phyloP scores from a whole-genome alignment of 768 basidiomycete species.

The Pleurotus giganteus region DNA sequence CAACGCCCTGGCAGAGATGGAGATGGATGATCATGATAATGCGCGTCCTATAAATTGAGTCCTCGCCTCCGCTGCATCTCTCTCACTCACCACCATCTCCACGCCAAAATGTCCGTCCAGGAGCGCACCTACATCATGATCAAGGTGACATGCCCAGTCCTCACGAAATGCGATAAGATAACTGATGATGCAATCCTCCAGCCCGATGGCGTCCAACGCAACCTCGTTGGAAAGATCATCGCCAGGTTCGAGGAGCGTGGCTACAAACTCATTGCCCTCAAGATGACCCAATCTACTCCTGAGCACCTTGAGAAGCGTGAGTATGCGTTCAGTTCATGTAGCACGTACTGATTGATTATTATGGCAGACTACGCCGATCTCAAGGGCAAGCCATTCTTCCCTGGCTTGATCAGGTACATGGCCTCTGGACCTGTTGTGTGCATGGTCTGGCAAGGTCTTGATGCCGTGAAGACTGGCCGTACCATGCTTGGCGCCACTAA shows the following conservation, averaged over 20 bases:
- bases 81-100: conserved; percentile 26
- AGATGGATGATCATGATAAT: conserved; percentile 5
- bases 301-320: conserved; percentile 90
- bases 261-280: conserved; percentile 95
- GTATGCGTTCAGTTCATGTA: conserved; percentile 21
- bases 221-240: conserved; percentile 94
- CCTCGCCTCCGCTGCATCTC: conserved; percentile 1
- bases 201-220: conserved; percentile 99
- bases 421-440: conserved; percentile 91
- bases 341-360: conserved; percentile 15
- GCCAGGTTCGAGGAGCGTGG: conserved; percentile 96
- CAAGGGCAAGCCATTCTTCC: conserved; percentile 93
- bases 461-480: conserved; percentile 94
- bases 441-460: conserved; percentile 95
- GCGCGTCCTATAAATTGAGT: conserved; percentile 2
- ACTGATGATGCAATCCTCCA: conserved; percentile 25
- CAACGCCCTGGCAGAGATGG: background rate
- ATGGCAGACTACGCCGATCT: conserved; percentile 91
- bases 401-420: conserved; percentile 96
- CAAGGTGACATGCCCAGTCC: conserved; percentile 59
- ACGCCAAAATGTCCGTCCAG: conserved; percentile 55
- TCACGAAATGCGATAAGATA: background rate
- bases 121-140: conserved; percentile 99
- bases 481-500: conserved; percentile 96
- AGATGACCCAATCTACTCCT: conserved; percentile 77